Conservation (phyloP, 2,329 filamentous ascomycete genomes). For the Emergomyces orientalis region DNA sequence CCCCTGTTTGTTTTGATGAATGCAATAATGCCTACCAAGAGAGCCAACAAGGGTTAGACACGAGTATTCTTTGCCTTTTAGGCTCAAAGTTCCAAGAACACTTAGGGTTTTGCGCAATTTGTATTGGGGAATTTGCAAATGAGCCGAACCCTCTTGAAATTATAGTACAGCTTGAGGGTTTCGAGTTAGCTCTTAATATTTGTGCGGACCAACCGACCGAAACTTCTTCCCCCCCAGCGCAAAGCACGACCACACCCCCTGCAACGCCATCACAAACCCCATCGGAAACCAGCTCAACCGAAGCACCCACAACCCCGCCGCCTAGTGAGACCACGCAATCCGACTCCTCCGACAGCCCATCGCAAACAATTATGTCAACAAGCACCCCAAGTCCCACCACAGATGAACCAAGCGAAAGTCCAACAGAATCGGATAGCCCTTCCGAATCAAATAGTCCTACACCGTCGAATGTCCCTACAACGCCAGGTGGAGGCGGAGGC, state of each 20-base stretch:
- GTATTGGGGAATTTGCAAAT: background rate
- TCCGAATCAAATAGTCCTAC: background rate
- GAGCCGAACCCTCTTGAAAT: background rate
- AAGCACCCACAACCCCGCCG: background rate
- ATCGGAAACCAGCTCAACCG: background rate
- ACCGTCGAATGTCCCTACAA: no score
- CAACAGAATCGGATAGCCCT: background rate
- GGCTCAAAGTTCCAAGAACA: constrained; percentile 36
- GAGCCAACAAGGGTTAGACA: constrained; percentile 40
- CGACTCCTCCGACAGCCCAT: background rate
- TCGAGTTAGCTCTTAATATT: background rate
- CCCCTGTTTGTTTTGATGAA: constrained; percentile 42
- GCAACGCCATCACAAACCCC: background rate
- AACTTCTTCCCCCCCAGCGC: background rate
- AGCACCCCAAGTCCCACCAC: background rate
- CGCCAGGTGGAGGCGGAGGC: no score
- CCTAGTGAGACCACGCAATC: background rate
- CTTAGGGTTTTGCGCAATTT: background rate
- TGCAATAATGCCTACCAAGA: constrained; percentile 47
- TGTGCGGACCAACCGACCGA: background rate
- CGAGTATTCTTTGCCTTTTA: constrained; percentile 35
- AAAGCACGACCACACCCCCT: background rate
- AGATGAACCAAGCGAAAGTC: background rate
- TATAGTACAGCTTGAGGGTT: no score
- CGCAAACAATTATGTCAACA: background rate